phyloP scores from a whole-genome alignment of 2,329 filamentous ascomycete genomes.

The Ceratocystis papillata region DNA sequence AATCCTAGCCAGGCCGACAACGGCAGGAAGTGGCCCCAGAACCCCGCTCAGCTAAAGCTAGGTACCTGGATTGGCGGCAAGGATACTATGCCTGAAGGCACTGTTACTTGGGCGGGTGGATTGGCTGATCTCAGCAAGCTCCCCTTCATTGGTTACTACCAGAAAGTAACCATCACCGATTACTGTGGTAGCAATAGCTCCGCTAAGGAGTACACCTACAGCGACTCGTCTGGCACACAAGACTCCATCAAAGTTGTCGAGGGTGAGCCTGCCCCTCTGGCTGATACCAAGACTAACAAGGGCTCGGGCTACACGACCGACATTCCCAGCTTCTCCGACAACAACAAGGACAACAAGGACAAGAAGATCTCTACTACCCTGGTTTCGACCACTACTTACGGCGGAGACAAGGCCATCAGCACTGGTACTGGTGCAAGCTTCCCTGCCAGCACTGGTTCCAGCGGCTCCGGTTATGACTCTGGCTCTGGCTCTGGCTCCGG shows the following conservation, averaged over 20 bases:
- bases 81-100: constrained; percentile 42
- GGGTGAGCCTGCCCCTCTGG: constrained; percentile 28
- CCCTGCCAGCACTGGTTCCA: not conserved
- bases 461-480: not conserved
- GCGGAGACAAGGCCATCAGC: constrained; percentile 4
- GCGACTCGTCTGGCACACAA: constrained; percentile 40
- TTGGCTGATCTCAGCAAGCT: constrained; percentile 45
- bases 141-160: constrained; percentile 48
- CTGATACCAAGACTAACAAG: not conserved
- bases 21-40: constrained; percentile 48
- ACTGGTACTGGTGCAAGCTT: constrained; percentile 10
- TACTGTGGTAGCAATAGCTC: constrained; percentile 41
- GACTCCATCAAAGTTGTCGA: constrained; percentile 43
- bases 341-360: not conserved
- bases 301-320: constrained; percentile 27
- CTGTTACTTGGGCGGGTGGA: constrained; percentile 58
- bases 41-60: constrained; percentile 56
- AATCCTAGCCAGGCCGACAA: constrained; percentile 39
- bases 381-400: not conserved
- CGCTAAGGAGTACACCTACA: constrained; percentile 40
- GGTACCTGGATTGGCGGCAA: constrained; percentile 47
- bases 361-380: not conserved
- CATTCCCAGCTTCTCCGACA: constrained; percentile 23
- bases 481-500: not conserved
- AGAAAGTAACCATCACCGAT: constrained; percentile 45